Evolutionary conservation across 2,329 filamentous ascomycete species (phyloP), one percentile per base, ranked within the genome.

Genomic region (Penicillium verrucosum): DNA sequence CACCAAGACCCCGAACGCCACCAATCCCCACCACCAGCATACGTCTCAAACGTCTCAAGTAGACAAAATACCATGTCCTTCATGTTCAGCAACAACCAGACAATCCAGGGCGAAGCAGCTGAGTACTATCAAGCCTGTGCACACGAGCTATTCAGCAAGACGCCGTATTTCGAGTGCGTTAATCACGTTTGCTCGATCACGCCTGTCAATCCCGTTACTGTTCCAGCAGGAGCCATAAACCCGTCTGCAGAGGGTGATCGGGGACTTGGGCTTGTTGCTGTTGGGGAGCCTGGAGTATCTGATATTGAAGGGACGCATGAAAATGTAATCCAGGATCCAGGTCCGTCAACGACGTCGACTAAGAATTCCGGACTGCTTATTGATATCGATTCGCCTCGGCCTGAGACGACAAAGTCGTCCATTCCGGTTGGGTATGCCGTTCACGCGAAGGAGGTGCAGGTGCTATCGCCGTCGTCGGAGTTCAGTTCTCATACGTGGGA

Each of bases 41-140:
- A 54, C 38, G 52, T 43, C 11, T 54, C 52, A 1, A 54, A 54
- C 10, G 45, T 48, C 6, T 47, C 55, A 1, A 60, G 56, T n/a
- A 32, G 61, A 23, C 58, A 63, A 10, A 60, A 58, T 1, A 51
- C 55, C 12, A 49, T 58, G 25, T 68, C 67, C 5, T 65, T 66
- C 23, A 66, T 67, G 58, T 69, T 70, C 41, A 59, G 41, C 4
- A 45, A 64, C 1, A 65, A 65, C 14, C 56, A 60, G 12, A 48
- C 60, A 8, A 66, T 73, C 5, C 65, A 73, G 27, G 74, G 75
- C 4, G 60, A 65, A 25, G 73, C 74, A 1, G 73, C 75, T 3
- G 75, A 77, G 54, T 77, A 77, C 55, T 77, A 74, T 49, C 76
- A 78, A 62, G 78, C 77, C 5, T 77, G 75, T 59, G 73, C 76